These are phyloP conservation scores for Herpotrichia juniperi DNA, from an alignment of 2,329 filamentous ascomycete genomes.

Conservation along the genomic window DNA sequence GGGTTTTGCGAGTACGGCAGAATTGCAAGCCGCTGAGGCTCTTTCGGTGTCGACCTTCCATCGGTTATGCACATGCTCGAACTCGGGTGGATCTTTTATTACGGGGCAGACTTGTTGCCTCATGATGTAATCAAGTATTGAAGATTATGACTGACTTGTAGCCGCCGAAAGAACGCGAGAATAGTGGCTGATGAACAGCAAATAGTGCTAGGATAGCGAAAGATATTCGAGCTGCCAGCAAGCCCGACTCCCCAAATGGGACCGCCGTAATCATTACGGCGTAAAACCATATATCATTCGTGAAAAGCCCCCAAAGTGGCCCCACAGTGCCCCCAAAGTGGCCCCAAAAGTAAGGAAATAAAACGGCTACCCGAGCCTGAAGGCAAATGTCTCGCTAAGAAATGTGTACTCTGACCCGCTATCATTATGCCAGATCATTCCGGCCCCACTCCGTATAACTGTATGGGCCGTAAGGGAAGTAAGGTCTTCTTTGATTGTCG, in stretches of 20 bases:
- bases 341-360: slow-evolving; percentile 6
- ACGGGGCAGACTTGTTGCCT: slow-evolving; percentile 14
- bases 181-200: slow-evolving; percentile 2
- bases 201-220: slow-evolving; percentile 3
- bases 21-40: slow-evolving; percentile 25
- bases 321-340: slow-evolving; percentile 3
- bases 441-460: slow-evolving; percentile 20
- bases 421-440: slow-evolving; percentile 11
- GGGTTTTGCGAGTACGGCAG: slow-evolving; percentile 16
- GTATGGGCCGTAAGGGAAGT: slow-evolving; percentile 17
- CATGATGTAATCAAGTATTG: slow-evolving; percentile 5
- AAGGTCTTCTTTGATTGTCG: background rate
- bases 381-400: slow-evolving; percentile 9
- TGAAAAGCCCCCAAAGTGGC: slow-evolving; percentile 2
- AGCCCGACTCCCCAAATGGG: slow-evolving; percentile 16
- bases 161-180: slow-evolving; percentile 5
- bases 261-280: slow-evolving; percentile 20
- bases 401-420: slow-evolving; percentile 2
- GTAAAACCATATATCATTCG: slow-evolving; percentile 15
- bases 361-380: slow-evolving; percentile 19
- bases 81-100: slow-evolving; percentile 6
- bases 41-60: slow-evolving; percentile 5
- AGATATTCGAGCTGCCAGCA: slow-evolving; percentile 21
- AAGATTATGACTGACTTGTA: slow-evolving; percentile 2
- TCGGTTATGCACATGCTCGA: slow-evolving; percentile 7